phyloP scores from a whole-genome alignment of 352 stramenopile genomes.

The Phytophthora idaei region DNA sequence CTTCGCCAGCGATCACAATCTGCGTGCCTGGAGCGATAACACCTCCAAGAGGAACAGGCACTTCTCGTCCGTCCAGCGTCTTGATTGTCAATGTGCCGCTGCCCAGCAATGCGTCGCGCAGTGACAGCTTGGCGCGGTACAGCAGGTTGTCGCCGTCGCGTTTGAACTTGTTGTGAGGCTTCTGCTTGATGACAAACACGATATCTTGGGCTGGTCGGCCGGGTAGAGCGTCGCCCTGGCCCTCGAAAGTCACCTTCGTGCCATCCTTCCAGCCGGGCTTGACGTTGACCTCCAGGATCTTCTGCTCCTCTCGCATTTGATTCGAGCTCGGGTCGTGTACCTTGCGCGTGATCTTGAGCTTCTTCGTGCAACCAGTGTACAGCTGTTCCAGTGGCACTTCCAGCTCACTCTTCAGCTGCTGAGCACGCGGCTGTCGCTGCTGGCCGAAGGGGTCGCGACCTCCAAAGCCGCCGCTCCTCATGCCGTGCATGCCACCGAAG shows the following conservation, averaged over 20 bases:
- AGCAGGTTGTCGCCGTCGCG: conserved; percentile 95
- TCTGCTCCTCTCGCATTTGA: conserved; percentile 94
- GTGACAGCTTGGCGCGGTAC: conserved; percentile 94
- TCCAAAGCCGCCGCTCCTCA: conserved; percentile 42
- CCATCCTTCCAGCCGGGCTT: conserved; percentile 97
- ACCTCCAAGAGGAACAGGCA: conserved; percentile 89
- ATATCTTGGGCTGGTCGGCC: conserved; percentile 94
- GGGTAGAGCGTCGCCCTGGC: conserved; percentile 88
- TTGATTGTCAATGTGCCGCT: conserved; percentile 91
- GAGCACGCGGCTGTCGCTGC: conserved; percentile 34
- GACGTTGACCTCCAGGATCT: conserved; percentile 95
- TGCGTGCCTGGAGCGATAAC: conserved; percentile 93
- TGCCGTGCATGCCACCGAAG: conserved; percentile 59
- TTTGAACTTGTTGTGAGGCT: conserved; percentile 92
- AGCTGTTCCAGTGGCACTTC: conserved; percentile 93
- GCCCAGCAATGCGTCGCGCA: conserved; percentile 96
- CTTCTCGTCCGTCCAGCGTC: conserved; percentile 93
- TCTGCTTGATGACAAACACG: conserved; percentile 94
- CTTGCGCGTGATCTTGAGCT: conserved; percentile 96
- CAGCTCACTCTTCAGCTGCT: conserved; percentile 82
- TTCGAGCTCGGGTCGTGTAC: conserved; percentile 76
- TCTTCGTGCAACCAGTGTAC: conserved; percentile 84
- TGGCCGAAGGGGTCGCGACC: conserved; percentile 51
- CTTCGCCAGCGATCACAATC: conserved; percentile 93
- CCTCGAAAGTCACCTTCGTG: conserved; percentile 97